Base-by-base conservation (phyloP, 2,329 filamentous ascomycete species). In the Ramularia endophylla region DNA sequence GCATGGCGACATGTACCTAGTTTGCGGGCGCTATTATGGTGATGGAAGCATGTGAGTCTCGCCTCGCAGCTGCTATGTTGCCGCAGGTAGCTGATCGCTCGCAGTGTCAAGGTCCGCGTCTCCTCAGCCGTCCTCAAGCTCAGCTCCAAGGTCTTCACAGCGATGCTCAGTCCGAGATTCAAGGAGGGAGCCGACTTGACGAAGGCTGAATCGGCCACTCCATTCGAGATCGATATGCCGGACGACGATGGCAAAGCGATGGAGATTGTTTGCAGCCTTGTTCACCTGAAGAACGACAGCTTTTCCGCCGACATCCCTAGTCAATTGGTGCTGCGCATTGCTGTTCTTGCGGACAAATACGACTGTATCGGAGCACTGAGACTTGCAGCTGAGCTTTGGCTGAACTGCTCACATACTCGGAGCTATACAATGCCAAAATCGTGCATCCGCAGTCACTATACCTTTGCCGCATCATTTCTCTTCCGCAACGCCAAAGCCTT, bases 61-160 rank as follows among this genome's bases (percentile, higher is more conserved):
- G 32, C 8, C 22, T n/a, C n/a, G n/a, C n/a, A n/a, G n/a, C n/a
- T n/a, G n/a, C n/a, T n/a, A n/a, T n/a, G n/a, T n/a, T n/a, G n/a
- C n/a, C n/a, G n/a, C n/a, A n/a, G n/a, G n/a, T n/a, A n/a, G n/a
- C n/a, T n/a, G n/a, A n/a, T n/a, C n/a, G n/a, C n/a, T n/a, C n/a
- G n/a, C 20, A 41, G 33, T 7, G 8, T 22, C 9, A 37, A 17
- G 3, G 33, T 39, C 36, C 28, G 29, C 27, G 45, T 44, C 18
- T 35, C 28, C 4, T 34, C 47, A 20, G 36, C 38, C 12, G 7
- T 42, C 8, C 42, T 50, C 38, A 37, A 27, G 8, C 31, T 43
- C 4, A 30, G 29, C n/a, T 52, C 50, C 2, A n/a, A 33, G 2
- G 43, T 47, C 16, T 48, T 52, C 42, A 41, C 40, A 16, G 40